Evolutionary conservation across 1,284 basidiomycete genomes (phyloP).

Genomic region (Psilocybe mexicana): DNA sequence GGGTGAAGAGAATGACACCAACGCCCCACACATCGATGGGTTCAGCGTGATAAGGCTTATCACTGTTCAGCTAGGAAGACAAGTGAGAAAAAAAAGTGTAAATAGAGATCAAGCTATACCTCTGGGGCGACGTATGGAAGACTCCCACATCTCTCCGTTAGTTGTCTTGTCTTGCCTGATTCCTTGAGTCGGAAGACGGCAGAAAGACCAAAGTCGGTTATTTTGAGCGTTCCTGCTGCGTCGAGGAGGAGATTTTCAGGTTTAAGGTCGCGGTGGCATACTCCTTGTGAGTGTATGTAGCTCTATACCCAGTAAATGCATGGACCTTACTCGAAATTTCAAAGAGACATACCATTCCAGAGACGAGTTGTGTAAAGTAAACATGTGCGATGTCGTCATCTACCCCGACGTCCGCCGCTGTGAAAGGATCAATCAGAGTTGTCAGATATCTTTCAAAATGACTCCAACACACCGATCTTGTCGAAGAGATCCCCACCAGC

Average conservation of each 20-base stretch:
- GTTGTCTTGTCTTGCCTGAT: slow-evolving; percentile 64
- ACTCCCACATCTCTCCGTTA: slow-evolving; percentile 89
- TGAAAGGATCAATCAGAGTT: background rate
- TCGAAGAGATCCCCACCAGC: slow-evolving; percentile 96
- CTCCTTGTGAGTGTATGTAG: slow-evolving; percentile 87
- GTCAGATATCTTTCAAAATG: background rate
- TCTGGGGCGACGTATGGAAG: slow-evolving; percentile 96
- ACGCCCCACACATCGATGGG: slow-evolving; percentile 96
- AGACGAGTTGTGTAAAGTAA: slow-evolving; percentile 89
- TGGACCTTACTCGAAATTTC: background rate
- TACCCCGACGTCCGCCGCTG: slow-evolving; percentile 68
- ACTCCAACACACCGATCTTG: slow-evolving; percentile 78
- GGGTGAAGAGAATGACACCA: slow-evolving; percentile 94
- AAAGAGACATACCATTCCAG: slow-evolving; percentile 60
- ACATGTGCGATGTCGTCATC: slow-evolving; percentile 88
- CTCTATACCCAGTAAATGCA: slow-evolving; percentile 43
- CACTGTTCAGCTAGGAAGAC: slow-evolving; percentile 44
- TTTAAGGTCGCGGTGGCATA: slow-evolving; percentile 96
- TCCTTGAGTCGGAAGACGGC: slow-evolving; percentile 92
- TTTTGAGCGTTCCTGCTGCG: slow-evolving; percentile 79
- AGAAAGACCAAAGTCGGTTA: slow-evolving; percentile 95
- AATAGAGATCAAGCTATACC: slow-evolving; percentile 41
- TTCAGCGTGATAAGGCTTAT: slow-evolving; percentile 81
- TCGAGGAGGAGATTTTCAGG: slow-evolving; percentile 93
- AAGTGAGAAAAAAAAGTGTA: background rate